Conservation (phyloP, 371 early-diverging fungal species). For the Rhizopus stolonifer region DNA sequence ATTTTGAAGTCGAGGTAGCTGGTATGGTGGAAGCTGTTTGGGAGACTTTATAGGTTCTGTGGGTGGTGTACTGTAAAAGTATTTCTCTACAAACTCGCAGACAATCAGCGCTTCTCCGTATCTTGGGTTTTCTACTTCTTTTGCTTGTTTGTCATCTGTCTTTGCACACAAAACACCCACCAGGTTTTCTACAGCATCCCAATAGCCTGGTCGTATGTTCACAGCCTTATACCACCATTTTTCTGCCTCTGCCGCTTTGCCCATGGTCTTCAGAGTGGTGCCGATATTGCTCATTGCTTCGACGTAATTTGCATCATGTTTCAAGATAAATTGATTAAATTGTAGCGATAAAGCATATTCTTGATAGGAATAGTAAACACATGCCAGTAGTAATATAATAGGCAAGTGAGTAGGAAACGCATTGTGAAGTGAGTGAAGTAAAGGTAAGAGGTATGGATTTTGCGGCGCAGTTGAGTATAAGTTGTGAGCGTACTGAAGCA, state of each 20-base stretch:
- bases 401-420: constrained; percentile 75
- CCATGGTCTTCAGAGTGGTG: constrained; percentile 82
- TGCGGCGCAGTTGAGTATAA: constrained; percentile 63
- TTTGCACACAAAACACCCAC: constrained; percentile 75
- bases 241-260: constrained; percentile 74
- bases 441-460: constrained; percentile 46
- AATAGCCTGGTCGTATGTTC: constrained; percentile 82
- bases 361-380: constrained; percentile 81
- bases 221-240: constrained; percentile 87
- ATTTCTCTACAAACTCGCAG: constrained; percentile 76
- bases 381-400: constrained; percentile 81
- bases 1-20: constrained; percentile 70
- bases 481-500: constrained; percentile 67
- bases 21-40: constrained; percentile 52
- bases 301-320: constrained; percentile 80
- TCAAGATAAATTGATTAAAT: constrained; percentile 80
- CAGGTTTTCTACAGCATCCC: constrained; percentile 91
- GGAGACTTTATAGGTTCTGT: constrained; percentile 26
- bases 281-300: constrained; percentile 94
- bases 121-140: constrained; percentile 46
- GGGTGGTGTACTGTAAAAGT: constrained; percentile 41
- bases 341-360: constrained; percentile 70
- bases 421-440: constrained; percentile 66
- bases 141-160: neutral
- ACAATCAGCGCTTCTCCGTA: constrained; percentile 79